Evolutionary conservation across 768 basidiomycete species (phyloP).

Genomic region (button mushroom (Agaricus bisporus)): DNA sequence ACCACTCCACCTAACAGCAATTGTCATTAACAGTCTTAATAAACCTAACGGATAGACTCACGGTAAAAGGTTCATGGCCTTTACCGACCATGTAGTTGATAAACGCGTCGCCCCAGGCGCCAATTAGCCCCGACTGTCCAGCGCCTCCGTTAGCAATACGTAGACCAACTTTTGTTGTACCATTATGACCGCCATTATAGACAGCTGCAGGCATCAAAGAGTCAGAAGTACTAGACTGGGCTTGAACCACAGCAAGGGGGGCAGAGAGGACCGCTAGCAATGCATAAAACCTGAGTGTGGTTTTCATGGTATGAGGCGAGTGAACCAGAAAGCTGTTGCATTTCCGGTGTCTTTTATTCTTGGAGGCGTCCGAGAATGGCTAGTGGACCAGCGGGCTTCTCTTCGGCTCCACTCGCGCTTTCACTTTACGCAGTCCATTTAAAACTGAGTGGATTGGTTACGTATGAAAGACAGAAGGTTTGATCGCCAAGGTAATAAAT

Average conservation of each 20-base stretch:
- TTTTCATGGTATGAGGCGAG: constrained; percentile 1
- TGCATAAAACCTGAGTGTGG: background rate
- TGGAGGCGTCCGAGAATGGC: no score
- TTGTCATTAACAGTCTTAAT: no score
- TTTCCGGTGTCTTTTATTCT: background rate
- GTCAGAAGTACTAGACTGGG: background rate
- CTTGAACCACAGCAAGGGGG: background rate
- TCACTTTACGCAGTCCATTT: no score
- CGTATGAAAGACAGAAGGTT: no score
- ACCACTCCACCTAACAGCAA: constrained; percentile 42
- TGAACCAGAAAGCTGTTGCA: background rate
- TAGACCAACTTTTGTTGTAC: constrained; percentile 27
- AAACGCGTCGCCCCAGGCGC: constrained; percentile 41
- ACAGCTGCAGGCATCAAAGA: constrained; percentile 18
- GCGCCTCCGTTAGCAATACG: constrained; percentile 46
- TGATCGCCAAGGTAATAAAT: no score
- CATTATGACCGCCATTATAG: constrained; percentile 35
- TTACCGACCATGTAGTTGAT: constrained; percentile 30
- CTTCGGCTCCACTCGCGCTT: no score
- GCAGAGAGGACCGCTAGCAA: background rate
- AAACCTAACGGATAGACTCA: constrained; percentile 12
- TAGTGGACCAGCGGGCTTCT: no score
- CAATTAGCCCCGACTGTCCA: constrained; percentile 45
- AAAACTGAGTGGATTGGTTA: no score
- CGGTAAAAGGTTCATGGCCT: constrained; percentile 26